phyloP scores from a whole-genome alignment of 495 filamentous ascomycete species.

The Talaromyces thailandensis region DNA sequence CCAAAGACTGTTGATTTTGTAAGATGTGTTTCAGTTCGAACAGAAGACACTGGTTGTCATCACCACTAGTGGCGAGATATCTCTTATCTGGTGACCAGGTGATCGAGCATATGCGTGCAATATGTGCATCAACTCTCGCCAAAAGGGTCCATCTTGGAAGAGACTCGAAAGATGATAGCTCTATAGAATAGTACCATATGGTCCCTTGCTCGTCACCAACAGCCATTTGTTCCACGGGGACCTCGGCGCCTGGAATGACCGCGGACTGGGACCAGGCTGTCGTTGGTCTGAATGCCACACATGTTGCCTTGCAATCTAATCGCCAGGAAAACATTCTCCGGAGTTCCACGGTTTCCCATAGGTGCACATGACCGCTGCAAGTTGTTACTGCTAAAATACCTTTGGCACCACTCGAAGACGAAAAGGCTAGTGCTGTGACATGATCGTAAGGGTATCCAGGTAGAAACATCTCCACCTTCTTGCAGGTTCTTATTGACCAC shows the following conservation, averaged over 20 bases:
- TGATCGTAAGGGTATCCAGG: slow-evolving; percentile 37
- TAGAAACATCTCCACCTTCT: slow-evolving; percentile 49
- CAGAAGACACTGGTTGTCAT: slow-evolving; percentile 82
- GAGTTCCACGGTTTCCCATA: slow-evolving; percentile 52
- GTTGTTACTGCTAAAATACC: slow-evolving; percentile 81
- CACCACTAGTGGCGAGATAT: slow-evolving; percentile 79
- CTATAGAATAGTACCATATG: slow-evolving; percentile 81
- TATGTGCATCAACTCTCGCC: slow-evolving; percentile 68
- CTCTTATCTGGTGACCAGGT: slow-evolving; percentile 74
- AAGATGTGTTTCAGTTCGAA: slow-evolving; percentile 48
- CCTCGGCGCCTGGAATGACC: slow-evolving; percentile 20
- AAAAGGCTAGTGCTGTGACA: slow-evolving; percentile 83
- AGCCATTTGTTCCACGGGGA: slow-evolving; percentile 63
- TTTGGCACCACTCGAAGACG: slow-evolving; percentile 64
- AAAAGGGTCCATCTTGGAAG: slow-evolving; percentile 46
- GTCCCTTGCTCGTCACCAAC: slow-evolving; percentile 83
- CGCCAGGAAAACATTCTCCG: slow-evolving; percentile 64
- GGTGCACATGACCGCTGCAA: slow-evolving; percentile 52
- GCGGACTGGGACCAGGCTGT: slow-evolving; percentile 33
- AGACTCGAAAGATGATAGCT: slow-evolving; percentile 50
- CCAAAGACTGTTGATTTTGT: neutral
- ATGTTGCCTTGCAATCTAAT: slow-evolving; percentile 64
- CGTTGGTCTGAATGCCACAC: slow-evolving; percentile 58
- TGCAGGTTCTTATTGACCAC: slow-evolving; percentile 49
- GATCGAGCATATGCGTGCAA: slow-evolving; percentile 86